Base-by-base conservation (phyloP, 768 basidiomycete species). In the Russula vinacea region DNA sequence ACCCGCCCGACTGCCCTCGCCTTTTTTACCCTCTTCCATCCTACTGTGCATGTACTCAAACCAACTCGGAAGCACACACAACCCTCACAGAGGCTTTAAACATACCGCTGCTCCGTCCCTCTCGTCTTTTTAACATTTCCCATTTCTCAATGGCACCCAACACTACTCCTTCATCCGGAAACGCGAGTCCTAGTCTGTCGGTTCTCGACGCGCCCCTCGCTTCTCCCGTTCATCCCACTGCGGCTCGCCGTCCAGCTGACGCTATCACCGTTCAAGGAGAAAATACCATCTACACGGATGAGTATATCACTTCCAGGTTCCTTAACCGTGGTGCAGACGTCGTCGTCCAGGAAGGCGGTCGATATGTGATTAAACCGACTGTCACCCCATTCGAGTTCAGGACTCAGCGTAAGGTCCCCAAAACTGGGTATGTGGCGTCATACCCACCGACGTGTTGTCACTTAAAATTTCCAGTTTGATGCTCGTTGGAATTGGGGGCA, bases 401-500 rank as follows among this genome's bases (percentile, higher is more conserved):
- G 78, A 98, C 97, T 67, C 80, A 84, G 73, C 81, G 90, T 71
- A 83, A 84, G 70, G 92, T 96, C 65, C 81, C 87, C 69, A 94
- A 89, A 81, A 96, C 94, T 73, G 97, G 96, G 94, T 96, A 73
- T 63, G 67, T 35, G 51, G 56, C 51, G 50, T 54, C 62, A 29
- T 58, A 33, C 33, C 60, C 29, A 24, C 17, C 42, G 9, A 65
- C 29, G 33, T 62, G 10, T 67, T 56, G 44, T 60, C 45, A 50
- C 22, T 47, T 19, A 22, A 44, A 26, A 9, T 42, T 59, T 60
- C 56, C 66, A 98, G 96, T 60, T 82, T 99, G 68, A 89, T 99
- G 90, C 89, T 99, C 84, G 88, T 98, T 70, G 97, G 97, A 64
- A 78, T 94, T 63, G 96, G 96, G 62, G 96, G 97, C 58, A 99